Conservation (phyloP, 192 early-diverging fungal genomes). For the Backusella tarrabulga region DNA sequence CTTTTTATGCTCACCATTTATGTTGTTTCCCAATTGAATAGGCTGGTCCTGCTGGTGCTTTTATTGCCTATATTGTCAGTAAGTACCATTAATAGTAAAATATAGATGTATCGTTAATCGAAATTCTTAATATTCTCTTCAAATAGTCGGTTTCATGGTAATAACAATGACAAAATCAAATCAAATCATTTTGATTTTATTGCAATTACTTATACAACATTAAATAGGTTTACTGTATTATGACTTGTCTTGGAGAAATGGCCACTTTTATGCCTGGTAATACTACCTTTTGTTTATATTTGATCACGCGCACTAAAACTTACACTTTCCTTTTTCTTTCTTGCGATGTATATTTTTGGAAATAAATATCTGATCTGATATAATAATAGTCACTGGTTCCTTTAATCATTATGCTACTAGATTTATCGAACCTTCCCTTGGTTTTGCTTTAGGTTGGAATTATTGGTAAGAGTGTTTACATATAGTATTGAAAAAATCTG, state of each 20-base stretch:
- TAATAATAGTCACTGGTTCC: conserved; percentile 57
- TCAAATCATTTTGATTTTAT: neutral
- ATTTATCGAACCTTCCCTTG: conserved; percentile 76
- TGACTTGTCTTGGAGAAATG: conserved; percentile 87
- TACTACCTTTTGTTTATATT: neutral
- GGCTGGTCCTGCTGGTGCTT: conserved; percentile 74
- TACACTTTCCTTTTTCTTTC: neutral
- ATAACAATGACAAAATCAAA: neutral
- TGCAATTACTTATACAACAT: neutral
- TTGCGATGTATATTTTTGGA: conserved; percentile 5
- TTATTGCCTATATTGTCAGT: conserved; percentile 59
- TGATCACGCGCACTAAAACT: neutral
- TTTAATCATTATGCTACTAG: conserved; percentile 73
- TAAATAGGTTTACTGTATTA: conserved; percentile 62
- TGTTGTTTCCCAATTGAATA: neutral
- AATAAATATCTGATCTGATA: conserved; percentile 1
- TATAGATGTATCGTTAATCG: neutral
- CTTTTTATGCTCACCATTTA: neutral
- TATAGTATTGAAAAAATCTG: neutral
- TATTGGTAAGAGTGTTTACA: conserved; percentile 45
- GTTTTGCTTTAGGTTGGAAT: conserved; percentile 73
- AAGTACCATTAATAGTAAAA: conserved; percentile 9
- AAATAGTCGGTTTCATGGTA: conserved; percentile 36
- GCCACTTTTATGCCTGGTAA: conserved; percentile 70
- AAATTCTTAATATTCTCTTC: neutral